These are phyloP conservation scores for Schoenoplectus tabernaemontani DNA, from an alignment of 202 grass and related monocot species.

Conservation along the genomic window DNA sequence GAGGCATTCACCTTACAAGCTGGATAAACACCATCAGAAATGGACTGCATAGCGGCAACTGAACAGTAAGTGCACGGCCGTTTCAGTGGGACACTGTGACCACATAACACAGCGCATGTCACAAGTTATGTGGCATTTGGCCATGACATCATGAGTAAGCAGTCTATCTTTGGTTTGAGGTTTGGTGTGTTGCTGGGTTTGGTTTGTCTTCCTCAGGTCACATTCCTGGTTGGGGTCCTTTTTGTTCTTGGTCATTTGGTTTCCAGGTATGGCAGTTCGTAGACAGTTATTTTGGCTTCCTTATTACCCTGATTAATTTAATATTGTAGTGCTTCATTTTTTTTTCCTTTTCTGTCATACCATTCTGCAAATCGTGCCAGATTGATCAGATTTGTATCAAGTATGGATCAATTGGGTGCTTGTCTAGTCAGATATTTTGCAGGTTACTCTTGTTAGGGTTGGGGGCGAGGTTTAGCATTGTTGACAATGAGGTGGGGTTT, in stretches of 20 bases:
- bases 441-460: not conserved
- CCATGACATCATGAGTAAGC: too few relatives aligned
- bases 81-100: too few relatives aligned
- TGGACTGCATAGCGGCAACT: too few relatives aligned
- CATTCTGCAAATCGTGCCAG: not conserved
- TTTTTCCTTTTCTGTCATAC: not conserved
- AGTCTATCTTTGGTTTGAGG: not conserved
- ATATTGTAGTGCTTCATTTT: not conserved
- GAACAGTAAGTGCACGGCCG: too few relatives aligned
- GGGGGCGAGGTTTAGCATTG: not conserved
- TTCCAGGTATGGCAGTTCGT: not conserved
- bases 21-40: too few relatives aligned
- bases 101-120: too few relatives aligned
- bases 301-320: not conserved
- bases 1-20: too few relatives aligned
- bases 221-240: not conserved
- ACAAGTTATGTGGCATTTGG: too few relatives aligned
- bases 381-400: not conserved
- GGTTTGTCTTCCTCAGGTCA: not conserved
- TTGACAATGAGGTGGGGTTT: not conserved
- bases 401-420: not conserved
- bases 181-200: not conserved
- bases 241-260: not conserved
- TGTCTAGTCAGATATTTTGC: not conserved
- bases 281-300: not conserved